Base-by-base conservation (phyloP, 2,329 filamentous ascomycete species). In the Alternaria sp. region DNA sequence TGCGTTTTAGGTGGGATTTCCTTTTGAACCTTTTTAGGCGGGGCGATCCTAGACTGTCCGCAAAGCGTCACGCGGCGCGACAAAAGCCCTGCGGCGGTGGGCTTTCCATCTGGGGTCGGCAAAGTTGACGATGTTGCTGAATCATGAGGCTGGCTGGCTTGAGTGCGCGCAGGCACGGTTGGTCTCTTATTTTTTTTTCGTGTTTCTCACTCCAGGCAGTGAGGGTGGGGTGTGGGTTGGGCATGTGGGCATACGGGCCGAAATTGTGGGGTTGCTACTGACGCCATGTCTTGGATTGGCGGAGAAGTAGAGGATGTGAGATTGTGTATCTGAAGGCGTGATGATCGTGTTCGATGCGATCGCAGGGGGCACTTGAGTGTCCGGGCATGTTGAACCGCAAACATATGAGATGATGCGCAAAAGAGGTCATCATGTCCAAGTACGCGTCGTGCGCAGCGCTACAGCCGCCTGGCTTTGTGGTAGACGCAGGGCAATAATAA, bases 401-500 rank as follows among this genome's bases (percentile, higher is more conserved):
- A 45, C 31, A 34, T 13, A 48, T 41, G 41, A 10, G 14, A 53
- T 49, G 33, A 28, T 40, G 23, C 24, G 37, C 56, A 48, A 52
- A 33, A 52, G 39, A 49, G 6, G 10, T 55, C 37, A 29, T 31
- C 14, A 58, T 46, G 44, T 34, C 5, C 6, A 9, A 46, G 44
- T 9, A 34, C 5, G 34, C 50, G 51, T 44, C 21, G 24, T 58
- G 56, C 51, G 51, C 52, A 44, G 42, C 51, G 51, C 56, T 54
- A 23, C 50, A 55, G 51, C 51, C 51, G 51, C 36, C 14, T 58
- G 37, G 34, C 31, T 37, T 17, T 17, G 23, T 55, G 50, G 26
- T 17, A 5, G 50, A 60, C 29, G 57, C 53, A 60, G 53, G 57
- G 57, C 36, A 60, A 56, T 28, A 37, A 37, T 11, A 45, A 36